Percentiles rank a stretch among this genome's conserved stretches.
Conservation (phyloP, 805 yeast species). For the Kluyveromyces lactis region DNA sequence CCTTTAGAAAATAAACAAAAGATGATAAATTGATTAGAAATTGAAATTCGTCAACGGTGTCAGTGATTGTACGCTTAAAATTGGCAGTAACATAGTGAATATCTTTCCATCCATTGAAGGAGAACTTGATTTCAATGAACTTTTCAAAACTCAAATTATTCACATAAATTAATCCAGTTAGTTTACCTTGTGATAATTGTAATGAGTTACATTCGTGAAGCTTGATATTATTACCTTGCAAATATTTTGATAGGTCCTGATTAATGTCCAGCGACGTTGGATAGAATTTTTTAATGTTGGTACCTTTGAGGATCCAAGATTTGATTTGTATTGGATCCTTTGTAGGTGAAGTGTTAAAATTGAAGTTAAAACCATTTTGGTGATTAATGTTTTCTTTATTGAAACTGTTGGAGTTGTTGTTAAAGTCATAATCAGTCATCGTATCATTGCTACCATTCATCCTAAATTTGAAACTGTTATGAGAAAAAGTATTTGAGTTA, state of each 20-base stretch:
- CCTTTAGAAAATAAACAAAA: conserved; percentile 20
- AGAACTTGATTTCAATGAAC: conserved; percentile 25
- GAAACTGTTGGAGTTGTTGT: not conserved
- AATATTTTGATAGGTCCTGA: conserved; percentile 11
- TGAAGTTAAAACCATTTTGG: not conserved
- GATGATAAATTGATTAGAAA: conserved; percentile 25
- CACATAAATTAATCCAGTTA: conserved; percentile 23
- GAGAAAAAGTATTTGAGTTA: not conserved
- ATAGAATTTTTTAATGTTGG: conserved; percentile 3
- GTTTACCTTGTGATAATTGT: conserved; percentile 12
- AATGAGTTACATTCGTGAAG: conserved; percentile 11
- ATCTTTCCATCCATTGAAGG: conserved; percentile 28
- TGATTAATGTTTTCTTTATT: not conserved
- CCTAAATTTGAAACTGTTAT: not conserved
- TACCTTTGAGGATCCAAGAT: conserved; percentile 2
- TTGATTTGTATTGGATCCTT: conserved; percentile 4
- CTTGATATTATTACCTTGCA: conserved; percentile 20
- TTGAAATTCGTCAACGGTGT: conserved; percentile 23
- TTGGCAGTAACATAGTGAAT: conserved; percentile 25
- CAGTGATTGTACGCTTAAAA: conserved; percentile 20
- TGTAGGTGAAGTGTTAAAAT: not conserved
- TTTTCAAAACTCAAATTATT: conserved; percentile 29
- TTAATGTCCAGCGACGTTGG: conserved; percentile 9
- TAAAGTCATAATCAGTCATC: too few species aligned
- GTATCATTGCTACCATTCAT: not conserved